phyloP scores from a whole-genome alignment of 208 protist species.

The Naegleria fowleri region DNA sequence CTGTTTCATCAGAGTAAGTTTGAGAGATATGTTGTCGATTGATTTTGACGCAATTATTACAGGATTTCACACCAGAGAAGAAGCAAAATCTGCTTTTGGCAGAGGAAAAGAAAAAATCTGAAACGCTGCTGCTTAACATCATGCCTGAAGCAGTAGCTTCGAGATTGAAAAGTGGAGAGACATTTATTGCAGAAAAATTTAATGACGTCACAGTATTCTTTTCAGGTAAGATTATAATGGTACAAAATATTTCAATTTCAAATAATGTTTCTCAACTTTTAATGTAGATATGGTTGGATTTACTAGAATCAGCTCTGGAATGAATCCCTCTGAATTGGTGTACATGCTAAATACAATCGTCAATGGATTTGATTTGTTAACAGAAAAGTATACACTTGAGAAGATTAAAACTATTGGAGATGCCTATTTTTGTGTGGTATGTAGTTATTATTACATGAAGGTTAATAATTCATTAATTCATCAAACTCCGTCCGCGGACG shows the following conservation, averaged over 20 bases:
- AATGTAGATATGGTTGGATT: constrained; percentile 32
- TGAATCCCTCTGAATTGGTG: constrained; percentile 20
- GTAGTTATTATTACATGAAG: too few relatives aligned
- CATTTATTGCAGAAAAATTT: constrained; percentile 26
- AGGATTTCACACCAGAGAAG: not conserved
- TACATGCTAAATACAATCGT: constrained; percentile 13
- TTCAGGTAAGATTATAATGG: constrained; percentile 2
- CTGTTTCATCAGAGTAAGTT: not conserved
- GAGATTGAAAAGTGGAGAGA: constrained; percentile 21
- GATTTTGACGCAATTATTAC: too few relatives aligned
- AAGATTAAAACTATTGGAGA: constrained; percentile 37
- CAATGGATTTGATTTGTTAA: not conserved
- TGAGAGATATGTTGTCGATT: too few relatives aligned
- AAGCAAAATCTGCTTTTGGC: not conserved
- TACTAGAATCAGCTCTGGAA: constrained; percentile 3
- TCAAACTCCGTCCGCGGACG: too few relatives aligned
- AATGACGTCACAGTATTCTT: constrained; percentile 21
- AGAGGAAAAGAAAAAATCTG: constrained; percentile 4
- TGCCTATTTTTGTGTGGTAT: not conserved
- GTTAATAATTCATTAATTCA: too few relatives aligned
- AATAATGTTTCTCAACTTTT: too few relatives aligned
- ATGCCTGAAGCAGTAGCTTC: not conserved
- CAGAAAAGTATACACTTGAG: not conserved
- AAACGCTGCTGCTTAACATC: not conserved
- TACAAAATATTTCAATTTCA: too few relatives aligned